Conservation (phyloP, 495 filamentous ascomycete genomes). For the Neurospora sublineolata region DNA sequence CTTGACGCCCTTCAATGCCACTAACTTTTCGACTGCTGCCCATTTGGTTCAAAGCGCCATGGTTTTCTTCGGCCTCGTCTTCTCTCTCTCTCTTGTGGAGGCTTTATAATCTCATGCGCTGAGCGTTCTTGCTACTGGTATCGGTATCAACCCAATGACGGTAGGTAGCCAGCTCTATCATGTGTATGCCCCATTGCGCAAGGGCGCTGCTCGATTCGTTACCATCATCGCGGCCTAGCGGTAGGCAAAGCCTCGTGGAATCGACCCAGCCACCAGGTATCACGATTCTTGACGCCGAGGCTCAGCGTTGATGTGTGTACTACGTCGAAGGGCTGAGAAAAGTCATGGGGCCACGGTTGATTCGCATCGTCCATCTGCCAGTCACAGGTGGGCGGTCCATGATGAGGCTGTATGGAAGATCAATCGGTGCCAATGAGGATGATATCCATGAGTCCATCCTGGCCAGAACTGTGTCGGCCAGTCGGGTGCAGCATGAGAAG, state of each 20-base stretch:
- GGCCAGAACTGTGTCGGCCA: neutral
- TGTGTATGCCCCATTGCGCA: neutral
- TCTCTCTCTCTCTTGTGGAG: neutral
- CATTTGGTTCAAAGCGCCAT: neutral
- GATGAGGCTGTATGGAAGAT: neutral
- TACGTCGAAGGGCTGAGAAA: neutral
- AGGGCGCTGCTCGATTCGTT: neutral
- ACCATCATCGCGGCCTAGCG: neutral
- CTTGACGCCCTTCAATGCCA: neutral
- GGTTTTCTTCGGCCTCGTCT: neutral
- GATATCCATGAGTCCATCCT: neutral
- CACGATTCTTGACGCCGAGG: neutral
- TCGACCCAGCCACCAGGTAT: neutral
- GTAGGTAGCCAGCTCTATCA: neutral
- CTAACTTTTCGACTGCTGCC: neutral
- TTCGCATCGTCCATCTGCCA: neutral
- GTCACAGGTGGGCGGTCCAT: neutral
- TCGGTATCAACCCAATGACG: neutral
- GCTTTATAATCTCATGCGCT: neutral
- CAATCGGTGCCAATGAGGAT: neutral
- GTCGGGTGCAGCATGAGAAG: neutral
- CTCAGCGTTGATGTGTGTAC: neutral
- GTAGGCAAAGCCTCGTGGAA: neutral
- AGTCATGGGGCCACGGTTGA: neutral
- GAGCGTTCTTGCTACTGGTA: neutral